These are phyloP conservation scores for Lyophyllum decastes DNA, from an alignment of 768 basidiomycete species.

Conservation along the genomic window DNA sequence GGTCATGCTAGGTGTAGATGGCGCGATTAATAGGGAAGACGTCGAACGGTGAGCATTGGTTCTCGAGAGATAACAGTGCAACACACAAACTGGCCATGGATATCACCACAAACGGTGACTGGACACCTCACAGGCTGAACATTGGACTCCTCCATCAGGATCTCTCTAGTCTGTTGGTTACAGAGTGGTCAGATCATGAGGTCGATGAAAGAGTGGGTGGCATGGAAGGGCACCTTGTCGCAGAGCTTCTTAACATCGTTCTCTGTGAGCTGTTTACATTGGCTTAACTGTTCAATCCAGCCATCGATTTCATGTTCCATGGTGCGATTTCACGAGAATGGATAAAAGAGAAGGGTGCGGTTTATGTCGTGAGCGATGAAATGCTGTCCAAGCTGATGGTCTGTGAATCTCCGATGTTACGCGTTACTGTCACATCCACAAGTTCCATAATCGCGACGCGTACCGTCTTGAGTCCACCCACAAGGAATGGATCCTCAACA, in stretches of 20 bases:
- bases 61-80: constrained; percentile 19
- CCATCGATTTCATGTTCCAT: constrained; percentile 86
- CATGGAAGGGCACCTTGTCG: constrained; percentile 76
- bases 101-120: constrained; percentile 99
- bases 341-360: constrained; percentile 24
- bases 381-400: constrained; percentile 32
- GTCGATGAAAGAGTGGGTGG: constrained; percentile 11
- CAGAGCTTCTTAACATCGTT: constrained; percentile 96
- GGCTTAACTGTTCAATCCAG: constrained; percentile 96
- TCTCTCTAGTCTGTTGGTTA: constrained; percentile 82
- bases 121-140: constrained; percentile 98
- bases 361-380: constrained; percentile 34
- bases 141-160: constrained; percentile 98
- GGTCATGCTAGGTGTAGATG: constrained; percentile 78
- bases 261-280: constrained; percentile 97
- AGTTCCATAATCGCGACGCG: constrained; percentile 34
- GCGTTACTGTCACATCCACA: constrained; percentile 33
- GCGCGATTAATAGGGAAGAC: constrained; percentile 8
- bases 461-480: constrained; percentile 4
- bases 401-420: constrained; percentile 31
- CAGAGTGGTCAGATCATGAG: constrained; percentile 23
- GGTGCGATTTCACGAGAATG: constrained; percentile 31
- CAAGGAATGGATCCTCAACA: constrained; percentile 44
- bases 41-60: constrained; percentile 10
- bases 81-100: constrained; percentile 99